Conservation (phyloP, 2,329 filamentous ascomycete species). For the Penicillium olsonii region DNA sequence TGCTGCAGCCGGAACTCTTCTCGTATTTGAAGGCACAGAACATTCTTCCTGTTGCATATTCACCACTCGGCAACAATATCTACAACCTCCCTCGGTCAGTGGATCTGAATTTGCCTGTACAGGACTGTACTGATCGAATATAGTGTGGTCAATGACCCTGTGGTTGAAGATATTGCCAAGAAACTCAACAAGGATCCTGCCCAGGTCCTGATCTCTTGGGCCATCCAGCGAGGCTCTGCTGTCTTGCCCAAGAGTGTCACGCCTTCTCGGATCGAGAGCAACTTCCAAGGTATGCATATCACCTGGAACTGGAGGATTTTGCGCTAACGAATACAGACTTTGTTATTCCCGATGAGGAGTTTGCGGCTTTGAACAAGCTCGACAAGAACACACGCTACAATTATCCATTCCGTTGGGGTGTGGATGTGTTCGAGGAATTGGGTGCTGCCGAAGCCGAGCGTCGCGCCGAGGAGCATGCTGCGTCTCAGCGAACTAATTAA, state of each 20-base stretch:
- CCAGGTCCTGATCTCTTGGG: slow-evolving; percentile 58
- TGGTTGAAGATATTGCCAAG: slow-evolving; percentile 63
- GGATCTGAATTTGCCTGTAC: not conserved
- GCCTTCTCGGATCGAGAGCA: slow-evolving; percentile 52
- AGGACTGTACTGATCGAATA: too few relatives aligned
- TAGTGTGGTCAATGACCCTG: slow-evolving; percentile 62
- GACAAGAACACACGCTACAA: slow-evolving; percentile 41
- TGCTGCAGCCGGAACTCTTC: slow-evolving; percentile 59
- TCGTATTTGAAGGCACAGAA: slow-evolving; percentile 50
- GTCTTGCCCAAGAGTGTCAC: slow-evolving; percentile 60
- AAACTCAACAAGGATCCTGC: slow-evolving; percentile 61
- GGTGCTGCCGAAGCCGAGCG: slow-evolving; percentile 34
- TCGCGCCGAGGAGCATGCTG: slow-evolving; percentile 32
- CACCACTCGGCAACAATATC: slow-evolving; percentile 57
- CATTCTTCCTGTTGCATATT: slow-evolving; percentile 61
- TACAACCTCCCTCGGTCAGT: slow-evolving; percentile 30
- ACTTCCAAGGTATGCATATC: slow-evolving; percentile 43
- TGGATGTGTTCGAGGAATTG: slow-evolving; percentile 41
- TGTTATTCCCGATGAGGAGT: slow-evolving; percentile 37
- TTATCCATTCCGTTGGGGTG: slow-evolving; percentile 40
- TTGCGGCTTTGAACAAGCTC: slow-evolving; percentile 36
- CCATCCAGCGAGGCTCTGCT: slow-evolving; percentile 55
- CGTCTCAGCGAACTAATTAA: slow-evolving; percentile 19
- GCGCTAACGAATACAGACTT: slow-evolving; percentile 25
- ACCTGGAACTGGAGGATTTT: not conserved